These are phyloP conservation scores for Aureobasidium pullulans DNA, from an alignment of 2,329 filamentous ascomycete genomes.

Conservation along the genomic window DNA sequence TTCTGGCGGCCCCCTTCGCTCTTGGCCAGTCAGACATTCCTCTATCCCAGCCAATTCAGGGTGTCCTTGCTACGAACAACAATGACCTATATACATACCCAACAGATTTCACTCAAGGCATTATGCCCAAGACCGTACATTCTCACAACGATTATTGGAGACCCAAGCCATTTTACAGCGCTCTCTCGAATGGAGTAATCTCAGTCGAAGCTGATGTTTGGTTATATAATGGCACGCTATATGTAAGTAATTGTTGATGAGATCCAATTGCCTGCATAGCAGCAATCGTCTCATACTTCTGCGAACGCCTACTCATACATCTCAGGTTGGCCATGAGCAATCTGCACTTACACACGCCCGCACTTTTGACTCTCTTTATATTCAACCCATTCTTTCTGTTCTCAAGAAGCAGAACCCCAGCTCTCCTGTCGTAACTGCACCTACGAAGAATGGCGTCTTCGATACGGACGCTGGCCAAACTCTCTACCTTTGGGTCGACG, in stretches of 20 bases:
- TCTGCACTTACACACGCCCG: constrained; percentile 44
- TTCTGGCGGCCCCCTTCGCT: constrained; percentile 9
- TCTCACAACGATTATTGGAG: constrained; percentile 56
- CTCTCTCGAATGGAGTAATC: constrained; percentile 50
- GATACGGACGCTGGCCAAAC: constrained; percentile 51
- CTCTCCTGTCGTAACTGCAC: constrained; percentile 39
- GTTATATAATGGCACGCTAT: constrained; percentile 40
- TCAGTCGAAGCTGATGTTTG: constrained; percentile 56
- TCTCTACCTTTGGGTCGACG: constrained; percentile 54
- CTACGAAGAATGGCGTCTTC: constrained; percentile 53
- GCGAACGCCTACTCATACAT: neutral
- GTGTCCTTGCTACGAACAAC: constrained; percentile 47
- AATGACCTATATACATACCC: constrained; percentile 51
- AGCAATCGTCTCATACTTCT: neutral
- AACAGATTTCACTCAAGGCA: constrained; percentile 53
- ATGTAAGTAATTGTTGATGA: neutral
- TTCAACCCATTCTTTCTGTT: constrained; percentile 51
- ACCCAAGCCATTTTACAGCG: constrained; percentile 41
- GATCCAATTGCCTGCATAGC: neutral
- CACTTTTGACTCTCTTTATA: constrained; percentile 52
- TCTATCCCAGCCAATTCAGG: constrained; percentile 44
- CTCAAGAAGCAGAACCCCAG: constrained; percentile 50
- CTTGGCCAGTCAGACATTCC: constrained; percentile 28
- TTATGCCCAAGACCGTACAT: constrained; percentile 50
- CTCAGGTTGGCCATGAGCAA: constrained; percentile 49